Conservation (phyloP, 768 basidiomycete genomes). For the Suillus sp. region DNA sequence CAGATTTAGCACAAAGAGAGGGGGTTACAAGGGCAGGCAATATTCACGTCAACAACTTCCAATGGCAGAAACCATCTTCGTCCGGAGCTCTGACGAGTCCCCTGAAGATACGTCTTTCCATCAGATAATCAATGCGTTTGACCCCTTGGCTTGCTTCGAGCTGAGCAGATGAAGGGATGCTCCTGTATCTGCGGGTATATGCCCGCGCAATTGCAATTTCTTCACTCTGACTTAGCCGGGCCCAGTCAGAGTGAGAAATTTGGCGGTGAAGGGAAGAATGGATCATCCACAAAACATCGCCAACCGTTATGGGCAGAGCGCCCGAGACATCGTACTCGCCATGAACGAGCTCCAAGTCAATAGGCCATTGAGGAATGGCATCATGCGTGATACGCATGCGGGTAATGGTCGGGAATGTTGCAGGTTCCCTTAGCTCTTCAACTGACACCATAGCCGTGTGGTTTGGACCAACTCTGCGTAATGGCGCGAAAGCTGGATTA, state of each 20-base stretch:
- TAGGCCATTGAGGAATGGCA: constrained; percentile 59
- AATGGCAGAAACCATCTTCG: constrained; percentile 32
- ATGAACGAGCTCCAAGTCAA: constrained; percentile 48
- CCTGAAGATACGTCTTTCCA: constrained; percentile 37
- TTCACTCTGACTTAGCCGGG: constrained; percentile 25
- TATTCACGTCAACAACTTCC: constrained; percentile 30
- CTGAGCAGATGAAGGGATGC: constrained; percentile 31
- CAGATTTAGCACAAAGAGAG: neutral
- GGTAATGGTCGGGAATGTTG: constrained; percentile 56
- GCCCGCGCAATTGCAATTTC: constrained; percentile 37
- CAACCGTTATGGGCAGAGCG: constrained; percentile 50
- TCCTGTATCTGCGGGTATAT: constrained; percentile 39
- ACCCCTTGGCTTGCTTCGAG: constrained; percentile 41
- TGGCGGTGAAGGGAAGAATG: constrained; percentile 48
- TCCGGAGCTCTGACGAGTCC: constrained; percentile 37
- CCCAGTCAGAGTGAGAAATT: constrained; percentile 41
- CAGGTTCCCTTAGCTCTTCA: constrained; percentile 52
- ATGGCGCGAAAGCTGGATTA: constrained; percentile 46
- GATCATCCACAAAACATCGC: constrained; percentile 58
- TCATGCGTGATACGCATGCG: constrained; percentile 62
- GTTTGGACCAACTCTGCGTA: constrained; percentile 40
- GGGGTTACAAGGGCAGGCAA: neutral
- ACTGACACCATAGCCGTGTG: constrained; percentile 40
- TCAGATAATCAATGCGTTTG: constrained; percentile 42
- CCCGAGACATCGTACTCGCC: constrained; percentile 28